Conservation (phyloP, 495 filamentous ascomycete genomes). For the Elaphomyces granulatus region DNA sequence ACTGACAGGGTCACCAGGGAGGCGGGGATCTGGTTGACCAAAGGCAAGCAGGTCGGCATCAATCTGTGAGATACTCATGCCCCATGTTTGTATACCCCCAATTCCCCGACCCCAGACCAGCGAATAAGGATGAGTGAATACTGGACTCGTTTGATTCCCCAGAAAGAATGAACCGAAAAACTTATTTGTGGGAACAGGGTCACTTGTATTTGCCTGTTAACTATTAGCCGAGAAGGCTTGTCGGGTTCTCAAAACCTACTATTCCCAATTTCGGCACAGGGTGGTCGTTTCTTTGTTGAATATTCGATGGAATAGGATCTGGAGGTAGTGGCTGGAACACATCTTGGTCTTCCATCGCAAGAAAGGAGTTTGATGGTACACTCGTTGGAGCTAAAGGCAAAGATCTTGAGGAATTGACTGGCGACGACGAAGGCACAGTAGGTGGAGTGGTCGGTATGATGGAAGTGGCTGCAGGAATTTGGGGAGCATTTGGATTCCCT, state of each 20-base stretch:
- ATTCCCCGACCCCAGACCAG: conserved; percentile 60
- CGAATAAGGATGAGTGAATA: conserved; percentile 80
- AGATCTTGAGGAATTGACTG: conserved; percentile 3
- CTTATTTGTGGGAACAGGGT: conserved; percentile 68
- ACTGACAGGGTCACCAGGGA: conserved; percentile 42
- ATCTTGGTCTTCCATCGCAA: conserved; percentile 25
- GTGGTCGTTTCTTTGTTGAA: conserved; percentile 37
- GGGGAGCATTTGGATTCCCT: not conserved
- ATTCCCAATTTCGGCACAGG: conserved; percentile 34
- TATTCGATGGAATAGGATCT: conserved; percentile 37
- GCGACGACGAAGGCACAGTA: not conserved
- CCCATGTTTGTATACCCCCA: conserved; percentile 55
- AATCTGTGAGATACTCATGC: conserved; percentile 59
- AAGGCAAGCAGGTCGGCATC: conserved; percentile 49
- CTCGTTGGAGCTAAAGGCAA: conserved; percentile 1
- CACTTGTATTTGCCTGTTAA: conserved; percentile 24
- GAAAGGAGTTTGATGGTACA: conserved; percentile 23
- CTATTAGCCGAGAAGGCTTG: conserved; percentile 17
- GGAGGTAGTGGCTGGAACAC: conserved; percentile 47
- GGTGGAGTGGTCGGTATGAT: conserved; percentile 1
- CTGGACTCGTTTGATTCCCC: conserved; percentile 50
- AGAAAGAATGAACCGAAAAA: conserved; percentile 88
- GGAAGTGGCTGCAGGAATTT: conserved; percentile 2
- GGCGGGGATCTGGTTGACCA: conserved; percentile 29
- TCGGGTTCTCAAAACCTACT: conserved; percentile 33